These are phyloP conservation scores for Heimioporus sp. DNA, from an alignment of 768 basidiomycete species.

Conservation along the genomic window DNA sequence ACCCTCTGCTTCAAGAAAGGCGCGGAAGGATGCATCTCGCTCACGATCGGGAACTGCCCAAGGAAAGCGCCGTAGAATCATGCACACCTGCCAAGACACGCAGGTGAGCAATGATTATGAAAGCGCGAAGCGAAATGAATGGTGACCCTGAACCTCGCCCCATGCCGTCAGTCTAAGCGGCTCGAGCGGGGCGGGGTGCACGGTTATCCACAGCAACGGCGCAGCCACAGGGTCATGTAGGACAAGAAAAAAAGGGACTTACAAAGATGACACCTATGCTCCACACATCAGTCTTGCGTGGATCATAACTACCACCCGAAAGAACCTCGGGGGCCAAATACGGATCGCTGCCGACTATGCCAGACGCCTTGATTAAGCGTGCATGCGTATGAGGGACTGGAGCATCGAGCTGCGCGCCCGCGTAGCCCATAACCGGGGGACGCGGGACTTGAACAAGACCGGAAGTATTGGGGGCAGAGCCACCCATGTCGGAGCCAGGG, in stretches of 20 bases:
- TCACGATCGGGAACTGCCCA: constrained; percentile 98
- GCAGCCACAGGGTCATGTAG: too few relatives aligned
- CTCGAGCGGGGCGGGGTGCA: too few relatives aligned
- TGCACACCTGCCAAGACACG: constrained; percentile 51
- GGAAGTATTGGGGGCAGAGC: constrained; percentile 25
- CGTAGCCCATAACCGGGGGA: constrained; percentile 17
- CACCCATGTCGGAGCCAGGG: constrained; percentile 74
- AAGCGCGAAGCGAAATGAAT: constrained; percentile 4
- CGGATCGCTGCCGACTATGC: constrained; percentile 95
- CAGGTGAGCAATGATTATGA: constrained; percentile 12
- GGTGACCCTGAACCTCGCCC: neutral
- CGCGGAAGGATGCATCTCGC: constrained; percentile 86
- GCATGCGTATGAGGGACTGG: constrained; percentile 40
- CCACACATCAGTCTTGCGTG: constrained; percentile 98
- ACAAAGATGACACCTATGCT: constrained; percentile 97
- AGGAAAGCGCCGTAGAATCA: constrained; percentile 95
- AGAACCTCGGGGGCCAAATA: constrained; percentile 98
- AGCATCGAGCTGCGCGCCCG: constrained; percentile 18
- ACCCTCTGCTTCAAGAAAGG: constrained; percentile 91
- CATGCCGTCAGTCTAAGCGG: constrained; percentile 1
- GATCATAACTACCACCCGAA: constrained; percentile 78
- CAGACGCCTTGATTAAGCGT: constrained; percentile 62
- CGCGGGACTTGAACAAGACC: constrained; percentile 1
- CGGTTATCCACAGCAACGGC: neutral
- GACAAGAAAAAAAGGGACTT: constrained; percentile 19